Conservation (phyloP, 345 rosid species). For the Eutrema heterophyllum region DNA sequence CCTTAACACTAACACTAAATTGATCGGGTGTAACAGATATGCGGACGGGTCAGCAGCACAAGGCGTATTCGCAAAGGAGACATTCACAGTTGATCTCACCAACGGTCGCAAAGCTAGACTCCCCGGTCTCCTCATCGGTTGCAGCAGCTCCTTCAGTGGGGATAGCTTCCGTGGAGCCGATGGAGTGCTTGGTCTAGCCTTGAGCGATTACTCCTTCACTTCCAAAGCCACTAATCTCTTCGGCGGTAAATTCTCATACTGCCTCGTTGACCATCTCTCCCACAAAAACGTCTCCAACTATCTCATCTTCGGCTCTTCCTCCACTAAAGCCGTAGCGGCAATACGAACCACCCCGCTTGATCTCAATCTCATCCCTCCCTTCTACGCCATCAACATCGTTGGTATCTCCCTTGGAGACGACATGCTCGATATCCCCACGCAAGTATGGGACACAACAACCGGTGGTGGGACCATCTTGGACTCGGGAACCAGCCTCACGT, state of each 20-base stretch:
- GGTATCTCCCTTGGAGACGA: constrained; percentile 43
- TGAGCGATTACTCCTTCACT: constrained; percentile 42
- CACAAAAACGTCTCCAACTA: constrained; percentile 45
- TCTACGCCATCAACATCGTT: constrained; percentile 40
- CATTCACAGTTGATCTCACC: constrained; percentile 29
- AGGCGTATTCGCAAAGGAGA: constrained; percentile 58
- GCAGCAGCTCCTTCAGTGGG: constrained; percentile 39
- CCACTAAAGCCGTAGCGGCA: neutral
- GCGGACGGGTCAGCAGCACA: constrained; percentile 38
- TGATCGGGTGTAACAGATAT: constrained; percentile 41
- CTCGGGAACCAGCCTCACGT: constrained; percentile 51
- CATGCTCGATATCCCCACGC: constrained; percentile 40
- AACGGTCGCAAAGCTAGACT: constrained; percentile 32
- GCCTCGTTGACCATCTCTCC: constrained; percentile 57
- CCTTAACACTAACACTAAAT: neutral
- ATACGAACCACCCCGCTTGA: constrained; percentile 38
- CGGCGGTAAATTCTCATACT: constrained; percentile 53
- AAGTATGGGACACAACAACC: constrained; percentile 36
- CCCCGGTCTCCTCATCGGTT: constrained; percentile 40
- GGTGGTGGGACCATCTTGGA: constrained; percentile 55
- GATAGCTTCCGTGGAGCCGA: constrained; percentile 35
- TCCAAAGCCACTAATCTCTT: constrained; percentile 27
- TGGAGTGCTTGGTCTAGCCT: constrained; percentile 56
- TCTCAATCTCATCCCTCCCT: constrained; percentile 37
- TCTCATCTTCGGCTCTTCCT: constrained; percentile 40